phyloP scores from a whole-genome alignment of 225 moss, liverwort and hornwort genomes.

The Antitrichia curtipendula region DNA sequence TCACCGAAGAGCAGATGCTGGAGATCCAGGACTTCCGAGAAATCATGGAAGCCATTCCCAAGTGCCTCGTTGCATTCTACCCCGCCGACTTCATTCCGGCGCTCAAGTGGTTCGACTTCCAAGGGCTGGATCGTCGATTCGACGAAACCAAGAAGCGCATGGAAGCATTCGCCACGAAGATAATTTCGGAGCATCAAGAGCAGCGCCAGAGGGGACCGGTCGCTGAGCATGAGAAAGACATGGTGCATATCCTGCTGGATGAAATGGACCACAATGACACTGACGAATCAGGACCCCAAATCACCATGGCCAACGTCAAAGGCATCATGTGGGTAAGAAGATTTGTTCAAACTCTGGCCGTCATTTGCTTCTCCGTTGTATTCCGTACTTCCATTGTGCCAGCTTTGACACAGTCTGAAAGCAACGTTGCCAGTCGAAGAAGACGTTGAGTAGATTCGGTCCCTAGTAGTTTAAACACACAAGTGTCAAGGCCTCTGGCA shows the following conservation, averaged over 20 bases:
- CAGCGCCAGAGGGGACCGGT: background rate
- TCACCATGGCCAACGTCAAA: background rate
- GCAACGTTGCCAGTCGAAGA: background rate
- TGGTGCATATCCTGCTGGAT: background rate
- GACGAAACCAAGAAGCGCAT: background rate
- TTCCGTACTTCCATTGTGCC: background rate
- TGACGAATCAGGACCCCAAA: background rate
- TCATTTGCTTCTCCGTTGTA: background rate
- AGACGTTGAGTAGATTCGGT: background rate
- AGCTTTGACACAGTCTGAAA: background rate
- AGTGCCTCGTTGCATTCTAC: background rate
- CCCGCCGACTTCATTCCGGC: background rate
- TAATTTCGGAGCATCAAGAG: background rate
- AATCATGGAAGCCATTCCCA: background rate
- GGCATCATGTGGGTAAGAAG: background rate
- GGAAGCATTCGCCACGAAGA: background rate
- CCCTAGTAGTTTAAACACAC: background rate
- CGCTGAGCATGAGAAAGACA: background rate
- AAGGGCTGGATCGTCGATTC: background rate
- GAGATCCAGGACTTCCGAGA: background rate
- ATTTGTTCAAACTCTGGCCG: background rate
- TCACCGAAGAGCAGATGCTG: background rate
- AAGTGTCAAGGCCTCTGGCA: background rate
- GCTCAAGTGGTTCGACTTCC: background rate
- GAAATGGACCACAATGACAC: background rate